These are phyloP conservation scores for Thinopyrum obtusiflorum DNA, from an alignment of 202 grass and related monocot species.

Conservation along the genomic window DNA sequence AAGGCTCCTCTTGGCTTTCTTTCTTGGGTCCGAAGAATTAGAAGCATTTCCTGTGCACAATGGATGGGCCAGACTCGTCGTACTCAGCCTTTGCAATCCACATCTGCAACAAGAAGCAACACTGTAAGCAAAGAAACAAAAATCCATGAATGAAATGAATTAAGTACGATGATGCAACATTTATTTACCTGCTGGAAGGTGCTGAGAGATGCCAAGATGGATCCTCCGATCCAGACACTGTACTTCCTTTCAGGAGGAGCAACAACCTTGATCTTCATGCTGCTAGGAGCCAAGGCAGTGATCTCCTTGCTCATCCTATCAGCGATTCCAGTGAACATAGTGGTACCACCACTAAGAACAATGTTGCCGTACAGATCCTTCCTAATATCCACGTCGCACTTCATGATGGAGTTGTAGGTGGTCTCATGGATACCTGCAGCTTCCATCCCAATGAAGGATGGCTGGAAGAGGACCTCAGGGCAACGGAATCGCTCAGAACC, in stretches of 20 bases:
- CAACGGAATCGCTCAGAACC: constrained; percentile 81
- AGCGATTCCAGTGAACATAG: constrained; percentile 92
- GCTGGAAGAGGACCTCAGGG: constrained; percentile 96
- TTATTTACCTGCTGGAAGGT: constrained; percentile 89
- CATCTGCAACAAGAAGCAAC: constrained; percentile 58
- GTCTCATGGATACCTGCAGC: constrained; percentile 94
- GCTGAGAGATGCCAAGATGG: constrained; percentile 96
- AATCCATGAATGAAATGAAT: constrained; percentile 10
- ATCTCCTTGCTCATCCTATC: constrained; percentile 99
- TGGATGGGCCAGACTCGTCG: constrained; percentile 84
- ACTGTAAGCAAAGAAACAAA: constrained; percentile 20
- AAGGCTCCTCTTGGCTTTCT: constrained; percentile 57
- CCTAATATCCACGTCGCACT: constrained; percentile 99
- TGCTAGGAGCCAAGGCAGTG: constrained; percentile 74
- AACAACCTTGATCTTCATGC: constrained; percentile 98
- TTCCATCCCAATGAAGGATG: constrained; percentile 94
- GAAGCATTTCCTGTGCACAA: constrained; percentile 99
- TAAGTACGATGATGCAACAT: not conserved
- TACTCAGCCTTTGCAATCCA: constrained; percentile 98
- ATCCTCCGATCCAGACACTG: constrained; percentile 99
- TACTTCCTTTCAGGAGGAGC: constrained; percentile 97
- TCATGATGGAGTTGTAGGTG: constrained; percentile 99
- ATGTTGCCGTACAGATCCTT: constrained; percentile 91
- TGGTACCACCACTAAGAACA: constrained; percentile 90
- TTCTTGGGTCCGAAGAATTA: constrained; percentile 52